These are phyloP conservation scores for Xylaria acuta DNA, from an alignment of 495 filamentous ascomycete species.

Conservation along the genomic window DNA sequence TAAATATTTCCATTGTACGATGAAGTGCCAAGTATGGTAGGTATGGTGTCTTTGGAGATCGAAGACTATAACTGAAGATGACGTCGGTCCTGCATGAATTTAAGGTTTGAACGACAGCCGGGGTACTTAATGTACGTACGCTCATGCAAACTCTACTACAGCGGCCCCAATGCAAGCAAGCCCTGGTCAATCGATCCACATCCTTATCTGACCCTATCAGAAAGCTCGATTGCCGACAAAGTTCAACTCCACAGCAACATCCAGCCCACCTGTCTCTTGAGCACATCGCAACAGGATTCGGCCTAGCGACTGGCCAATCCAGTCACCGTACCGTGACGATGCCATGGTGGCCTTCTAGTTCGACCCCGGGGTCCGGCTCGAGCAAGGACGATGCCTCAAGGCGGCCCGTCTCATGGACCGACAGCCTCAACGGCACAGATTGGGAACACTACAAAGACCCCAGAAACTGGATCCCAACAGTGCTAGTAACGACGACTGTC, in stretches of 20 bases:
- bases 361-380: slow-evolving; percentile 27
- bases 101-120: not conserved
- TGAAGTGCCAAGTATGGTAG: not conserved
- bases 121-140: not conserved
- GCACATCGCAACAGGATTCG: slow-evolving; percentile 9
- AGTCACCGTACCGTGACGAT: slow-evolving; percentile 16
- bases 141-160: not conserved
- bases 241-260: slow-evolving; percentile 4
- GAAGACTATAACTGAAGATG: not conserved
- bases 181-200: not conserved
- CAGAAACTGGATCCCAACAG: slow-evolving; percentile 67
- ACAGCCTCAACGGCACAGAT: slow-evolving; percentile 60
- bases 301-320: slow-evolving; percentile 1
- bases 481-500: slow-evolving; percentile 71
- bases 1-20: not conserved
- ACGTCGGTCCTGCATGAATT: slow-evolving; percentile 16
- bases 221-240: not conserved
- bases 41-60: not conserved
- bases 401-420: slow-evolving; percentile 54
- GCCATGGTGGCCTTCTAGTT: slow-evolving; percentile 25
- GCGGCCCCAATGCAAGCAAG: not conserved
- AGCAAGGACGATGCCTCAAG: slow-evolving; percentile 37
- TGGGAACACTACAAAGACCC: slow-evolving; percentile 73
- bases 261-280: slow-evolving; percentile 1
- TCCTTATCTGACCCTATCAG: slow-evolving; percentile 5